Evolutionary conservation across 108 stramenopile species (phyloP).

Genomic region (Epithemia pelagica): DNA sequence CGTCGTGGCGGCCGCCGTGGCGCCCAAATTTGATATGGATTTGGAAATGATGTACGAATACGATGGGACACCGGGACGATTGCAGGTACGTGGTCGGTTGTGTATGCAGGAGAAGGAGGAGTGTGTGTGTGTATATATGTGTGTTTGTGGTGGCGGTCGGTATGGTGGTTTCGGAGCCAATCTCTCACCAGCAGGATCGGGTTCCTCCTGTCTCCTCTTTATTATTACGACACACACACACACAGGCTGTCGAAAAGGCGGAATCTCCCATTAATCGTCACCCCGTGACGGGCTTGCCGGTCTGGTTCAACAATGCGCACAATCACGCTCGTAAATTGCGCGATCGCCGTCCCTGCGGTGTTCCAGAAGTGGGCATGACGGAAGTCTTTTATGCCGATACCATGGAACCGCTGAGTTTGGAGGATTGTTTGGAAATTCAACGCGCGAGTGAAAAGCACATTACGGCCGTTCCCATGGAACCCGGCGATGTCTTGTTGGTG

Average conservation of each 20-base stretch:
- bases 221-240: no score
- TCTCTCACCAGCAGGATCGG: no score
- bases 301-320: slow-evolving; percentile 90
- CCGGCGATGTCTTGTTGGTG: slow-evolving; percentile 85
- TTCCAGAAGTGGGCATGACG: slow-evolving; percentile 91
- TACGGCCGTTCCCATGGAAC: slow-evolving; percentile 83
- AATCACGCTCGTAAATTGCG: slow-evolving; percentile 84
- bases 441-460: slow-evolving; percentile 86
- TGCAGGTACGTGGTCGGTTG: slow-evolving; percentile 35
- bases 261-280: slow-evolving; percentile 86
- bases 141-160: no score
- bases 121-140: background rate
- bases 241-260: slow-evolving; percentile 76
- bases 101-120: background rate
- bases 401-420: slow-evolving; percentile 72
- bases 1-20: slow-evolving; percentile 70
- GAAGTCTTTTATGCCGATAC: slow-evolving; percentile 89
- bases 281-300: slow-evolving; percentile 80
- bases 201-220: no score
- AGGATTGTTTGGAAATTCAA: slow-evolving; percentile 82
- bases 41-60: slow-evolving; percentile 86
- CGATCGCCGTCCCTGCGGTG: slow-evolving; percentile 81
- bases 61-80: slow-evolving; percentile 81
- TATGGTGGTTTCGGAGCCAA: no score
- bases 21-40: slow-evolving; percentile 92